phyloP scores from a whole-genome alignment of 2,329 filamentous ascomycete genomes.

The Trichoderma aggressivum region DNA sequence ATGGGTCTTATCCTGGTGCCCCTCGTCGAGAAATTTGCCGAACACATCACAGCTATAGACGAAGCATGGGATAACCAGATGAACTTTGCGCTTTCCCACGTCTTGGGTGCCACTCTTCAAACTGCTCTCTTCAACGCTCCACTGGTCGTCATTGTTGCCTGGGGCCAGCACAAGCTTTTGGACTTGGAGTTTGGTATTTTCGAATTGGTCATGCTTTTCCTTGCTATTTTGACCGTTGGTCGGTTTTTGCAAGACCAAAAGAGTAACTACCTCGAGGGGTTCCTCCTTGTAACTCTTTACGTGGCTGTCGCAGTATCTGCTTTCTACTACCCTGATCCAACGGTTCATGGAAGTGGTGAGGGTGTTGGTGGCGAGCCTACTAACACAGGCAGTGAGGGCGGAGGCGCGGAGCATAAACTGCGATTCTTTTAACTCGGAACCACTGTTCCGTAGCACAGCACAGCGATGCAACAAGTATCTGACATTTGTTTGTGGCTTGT shows the following conservation, averaged over 20 bases:
- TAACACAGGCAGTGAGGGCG: background rate
- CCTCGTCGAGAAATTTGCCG: conserved; percentile 67
- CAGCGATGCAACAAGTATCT: background rate
- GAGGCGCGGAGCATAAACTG: background rate
- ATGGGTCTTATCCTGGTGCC: conserved; percentile 60
- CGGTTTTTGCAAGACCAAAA: conserved; percentile 73
- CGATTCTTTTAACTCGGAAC: background rate
- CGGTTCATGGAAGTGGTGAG: conserved; percentile 20
- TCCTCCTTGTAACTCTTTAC: conserved; percentile 52
- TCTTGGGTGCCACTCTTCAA: conserved; percentile 70
- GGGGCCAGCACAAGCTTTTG: conserved; percentile 63
- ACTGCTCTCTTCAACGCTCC: conserved; percentile 73
- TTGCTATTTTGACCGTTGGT: conserved; percentile 70
- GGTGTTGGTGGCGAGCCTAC: background rate
- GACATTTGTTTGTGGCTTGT: background rate
- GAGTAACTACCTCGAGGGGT: conserved; percentile 73
- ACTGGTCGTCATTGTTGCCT: conserved; percentile 67
- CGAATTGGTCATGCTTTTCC: conserved; percentile 68
- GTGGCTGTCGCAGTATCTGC: conserved; percentile 58
- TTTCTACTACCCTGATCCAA: conserved; percentile 52
- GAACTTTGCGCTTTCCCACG: conserved; percentile 69
- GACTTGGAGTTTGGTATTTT: conserved; percentile 73
- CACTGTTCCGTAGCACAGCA: background rate
- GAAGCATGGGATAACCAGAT: conserved; percentile 60
- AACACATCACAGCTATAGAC: conserved; percentile 66